Conservation (phyloP, 371 early-diverging fungal species). For the Apophysomyces variabilis region DNA sequence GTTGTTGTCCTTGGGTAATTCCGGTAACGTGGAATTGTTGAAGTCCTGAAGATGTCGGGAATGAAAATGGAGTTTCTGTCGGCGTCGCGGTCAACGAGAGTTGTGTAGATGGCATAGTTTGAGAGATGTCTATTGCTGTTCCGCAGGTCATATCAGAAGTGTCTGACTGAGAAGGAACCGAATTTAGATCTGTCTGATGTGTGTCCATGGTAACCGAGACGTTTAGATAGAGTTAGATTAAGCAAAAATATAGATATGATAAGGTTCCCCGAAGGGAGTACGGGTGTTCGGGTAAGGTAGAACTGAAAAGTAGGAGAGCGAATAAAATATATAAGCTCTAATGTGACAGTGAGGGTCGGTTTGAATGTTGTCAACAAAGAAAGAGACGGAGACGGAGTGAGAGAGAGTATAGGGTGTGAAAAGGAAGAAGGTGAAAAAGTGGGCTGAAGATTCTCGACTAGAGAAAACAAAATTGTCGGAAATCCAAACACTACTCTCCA, state of each 20-base stretch:
- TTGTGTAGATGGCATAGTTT: constrained; percentile 7
- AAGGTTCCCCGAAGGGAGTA: constrained; percentile 10
- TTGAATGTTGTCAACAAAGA: neutral
- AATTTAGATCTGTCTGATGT: neutral
- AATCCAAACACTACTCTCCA: neutral
- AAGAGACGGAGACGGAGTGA: neutral
- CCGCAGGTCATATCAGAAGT: neutral
- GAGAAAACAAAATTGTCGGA: neutral
- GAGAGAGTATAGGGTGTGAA: neutral
- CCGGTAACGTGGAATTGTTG: neutral
- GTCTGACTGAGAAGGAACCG: constrained; percentile 1
- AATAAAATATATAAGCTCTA: neutral
- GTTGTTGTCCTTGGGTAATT: neutral
- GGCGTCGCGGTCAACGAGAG: neutral
- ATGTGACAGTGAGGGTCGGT: neutral
- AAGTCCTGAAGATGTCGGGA: neutral
- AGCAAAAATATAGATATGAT: neutral
- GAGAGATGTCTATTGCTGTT: neutral
- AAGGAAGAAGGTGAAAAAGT: constrained; percentile 5
- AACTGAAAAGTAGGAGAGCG: neutral
- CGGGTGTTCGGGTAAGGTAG: neutral
- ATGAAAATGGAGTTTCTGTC: neutral
- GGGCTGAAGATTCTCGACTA: constrained; percentile 1
- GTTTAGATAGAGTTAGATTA: constrained; percentile 9
- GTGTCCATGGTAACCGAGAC: constrained; percentile 3